Percentiles rank a stretch among this genome's conserved stretches.
These are phyloP conservation scores for Phytophthora hibernalis DNA, from an alignment of 352 stramenopile genomes.

Conservation along the genomic window DNA sequence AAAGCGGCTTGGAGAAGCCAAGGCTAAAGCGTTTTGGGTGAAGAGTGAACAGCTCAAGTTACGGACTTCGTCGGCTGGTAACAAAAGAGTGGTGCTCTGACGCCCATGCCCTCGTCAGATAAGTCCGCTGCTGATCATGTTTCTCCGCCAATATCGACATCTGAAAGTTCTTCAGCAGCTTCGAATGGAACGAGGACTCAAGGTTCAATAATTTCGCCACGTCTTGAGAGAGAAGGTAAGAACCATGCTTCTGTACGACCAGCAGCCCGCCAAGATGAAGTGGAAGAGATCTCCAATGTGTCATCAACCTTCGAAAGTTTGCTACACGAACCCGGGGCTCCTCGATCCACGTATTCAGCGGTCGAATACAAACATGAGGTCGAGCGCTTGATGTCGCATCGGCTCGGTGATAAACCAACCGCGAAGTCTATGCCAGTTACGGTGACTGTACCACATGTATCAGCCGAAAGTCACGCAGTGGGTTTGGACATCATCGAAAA, in stretches of 20 bases:
- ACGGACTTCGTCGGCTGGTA: conserved; percentile 25
- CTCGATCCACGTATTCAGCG: conserved; percentile 19
- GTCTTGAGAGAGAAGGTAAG: conserved; percentile 6
- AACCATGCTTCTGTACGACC: conserved; percentile 19
- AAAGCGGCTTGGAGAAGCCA: conserved; percentile 81
- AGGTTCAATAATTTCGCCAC: not conserved
- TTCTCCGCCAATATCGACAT: conserved; percentile 14
- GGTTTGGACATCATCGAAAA: conserved; percentile 6
- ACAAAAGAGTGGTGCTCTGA: conserved; percentile 20
- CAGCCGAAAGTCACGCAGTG: not conserved
- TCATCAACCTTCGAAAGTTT: conserved; percentile 17
- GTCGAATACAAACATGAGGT: conserved; percentile 23
- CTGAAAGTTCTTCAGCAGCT: conserved; percentile 12
- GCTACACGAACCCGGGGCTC: conserved; percentile 8
- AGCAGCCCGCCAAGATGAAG: conserved; percentile 12
- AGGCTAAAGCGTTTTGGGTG: conserved; percentile 71
- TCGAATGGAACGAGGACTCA: conserved; percentile 8
- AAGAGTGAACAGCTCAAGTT: conserved; percentile 64
- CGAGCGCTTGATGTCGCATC: conserved; percentile 13
- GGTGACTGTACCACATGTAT: conserved; percentile 6
- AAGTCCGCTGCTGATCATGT: conserved; percentile 18
- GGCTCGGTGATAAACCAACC: conserved; percentile 13
- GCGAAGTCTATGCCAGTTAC: conserved; percentile 18
- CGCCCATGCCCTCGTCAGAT: conserved; percentile 15
- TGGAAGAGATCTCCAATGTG: conserved; percentile 22